phyloP scores from a whole-genome alignment of 2,329 filamentous ascomycete species.

The Talaromyces funiculosus region DNA sequence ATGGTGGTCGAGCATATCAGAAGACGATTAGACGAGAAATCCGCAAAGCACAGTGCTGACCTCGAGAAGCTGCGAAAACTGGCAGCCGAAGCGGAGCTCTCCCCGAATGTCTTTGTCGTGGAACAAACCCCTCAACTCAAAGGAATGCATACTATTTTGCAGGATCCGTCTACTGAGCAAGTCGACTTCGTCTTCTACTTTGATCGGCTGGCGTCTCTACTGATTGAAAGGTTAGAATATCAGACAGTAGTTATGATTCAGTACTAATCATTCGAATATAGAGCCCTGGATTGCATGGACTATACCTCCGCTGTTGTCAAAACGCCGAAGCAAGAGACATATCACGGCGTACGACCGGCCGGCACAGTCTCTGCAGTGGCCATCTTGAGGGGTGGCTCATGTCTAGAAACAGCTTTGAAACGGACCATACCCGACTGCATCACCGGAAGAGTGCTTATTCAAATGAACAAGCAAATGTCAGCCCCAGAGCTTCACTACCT shows the following conservation, averaged over 20 bases:
- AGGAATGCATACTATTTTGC: conserved; percentile 86
- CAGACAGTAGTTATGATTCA: not conserved
- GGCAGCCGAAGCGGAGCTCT: conserved; percentile 65
- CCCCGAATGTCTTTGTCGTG: conserved; percentile 67
- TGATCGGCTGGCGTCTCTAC: conserved; percentile 75
- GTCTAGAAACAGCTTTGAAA: conserved; percentile 79
- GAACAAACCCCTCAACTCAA: conserved; percentile 72
- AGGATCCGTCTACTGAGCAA: conserved; percentile 68
- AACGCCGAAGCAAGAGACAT: conserved; percentile 65
- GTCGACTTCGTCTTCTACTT: conserved; percentile 99
- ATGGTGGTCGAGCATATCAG: conserved; percentile 95
- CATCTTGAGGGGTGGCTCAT: conserved; percentile 80
- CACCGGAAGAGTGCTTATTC: conserved; percentile 82
- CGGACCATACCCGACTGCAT: conserved; percentile 89
- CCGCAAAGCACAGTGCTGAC: conserved; percentile 71
- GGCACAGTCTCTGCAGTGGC: conserved; percentile 81
- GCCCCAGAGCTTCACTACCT: conserved; percentile 92
- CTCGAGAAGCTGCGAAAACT: conserved; percentile 69
- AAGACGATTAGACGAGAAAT: conserved; percentile 80
- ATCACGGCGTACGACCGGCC: conserved; percentile 64
- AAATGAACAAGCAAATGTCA: conserved; percentile 76
- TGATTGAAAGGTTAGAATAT: conserved; percentile 61
- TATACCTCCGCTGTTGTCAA: conserved; percentile 60
- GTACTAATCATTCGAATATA: conserved; percentile 27
- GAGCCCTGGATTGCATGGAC: conserved; percentile 69